These are phyloP conservation scores for Marsdenia floribunda DNA, from an alignment of 257 asterid genomes.

Conservation along the genomic window DNA sequence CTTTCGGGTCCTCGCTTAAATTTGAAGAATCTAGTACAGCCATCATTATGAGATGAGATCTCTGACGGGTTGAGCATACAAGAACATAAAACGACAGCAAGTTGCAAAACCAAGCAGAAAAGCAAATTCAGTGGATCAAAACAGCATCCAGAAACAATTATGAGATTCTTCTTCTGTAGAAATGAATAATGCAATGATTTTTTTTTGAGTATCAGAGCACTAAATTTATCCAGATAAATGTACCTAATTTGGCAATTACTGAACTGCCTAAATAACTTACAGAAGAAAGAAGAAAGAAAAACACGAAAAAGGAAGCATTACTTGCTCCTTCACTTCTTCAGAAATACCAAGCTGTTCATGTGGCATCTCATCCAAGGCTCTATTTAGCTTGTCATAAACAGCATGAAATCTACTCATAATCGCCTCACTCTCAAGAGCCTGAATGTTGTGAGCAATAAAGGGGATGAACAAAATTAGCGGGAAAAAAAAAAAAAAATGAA, in stretches of 20 bases:
- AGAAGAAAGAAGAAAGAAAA: neutral
- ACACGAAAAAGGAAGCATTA: conserved; percentile 1
- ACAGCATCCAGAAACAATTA: neutral
- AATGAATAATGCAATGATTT: neutral
- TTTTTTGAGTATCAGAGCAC: neutral
- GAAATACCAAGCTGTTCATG: conserved; percentile 47
- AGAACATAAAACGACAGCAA: neutral
- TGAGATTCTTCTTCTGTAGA: neutral
- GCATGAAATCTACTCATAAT: conserved; percentile 41
- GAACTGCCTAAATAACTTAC: neutral
- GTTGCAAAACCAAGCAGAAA: neutral
- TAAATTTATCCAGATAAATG: neutral
- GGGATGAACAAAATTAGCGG: neutral
- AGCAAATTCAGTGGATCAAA: neutral
- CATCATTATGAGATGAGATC: neutral
- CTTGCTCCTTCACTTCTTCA: conserved; percentile 62
- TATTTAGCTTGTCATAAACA: conserved; percentile 40
- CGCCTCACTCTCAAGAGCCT: conserved; percentile 59
- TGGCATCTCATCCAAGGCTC: conserved; percentile 36
- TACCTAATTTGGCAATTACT: neutral
- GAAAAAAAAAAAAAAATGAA: neutral
- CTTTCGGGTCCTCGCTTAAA: neutral
- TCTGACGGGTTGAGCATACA: neutral
- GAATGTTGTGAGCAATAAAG: neutral
- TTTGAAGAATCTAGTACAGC: neutral